Base-by-base conservation (phyloP, 2,329 filamentous ascomycete species). In the Cordyceps farinosa region DNA sequence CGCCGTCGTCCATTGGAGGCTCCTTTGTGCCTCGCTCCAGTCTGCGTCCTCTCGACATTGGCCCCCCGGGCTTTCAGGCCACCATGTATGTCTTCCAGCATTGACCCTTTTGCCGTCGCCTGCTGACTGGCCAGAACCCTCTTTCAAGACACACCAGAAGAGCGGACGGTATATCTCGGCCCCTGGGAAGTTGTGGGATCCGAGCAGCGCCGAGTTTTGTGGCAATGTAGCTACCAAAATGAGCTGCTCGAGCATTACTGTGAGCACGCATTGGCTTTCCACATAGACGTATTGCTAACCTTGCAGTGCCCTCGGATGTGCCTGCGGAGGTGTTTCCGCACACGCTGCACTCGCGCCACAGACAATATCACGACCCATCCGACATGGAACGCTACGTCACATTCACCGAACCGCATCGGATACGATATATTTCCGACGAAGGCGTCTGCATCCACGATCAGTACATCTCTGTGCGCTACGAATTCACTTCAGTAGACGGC, bases 11-110 rank as follows among this genome's bases (percentile, higher is more conserved):
- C 62, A 76, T 71, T 53, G 72, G 71, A 64, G 69, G 66, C 61
- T 74, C 73, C 72, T 61, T 74, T 27, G 62, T 60, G 57, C 56
- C 74, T 65, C 72, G 76, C 67, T 74, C 75, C 64, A 72, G 78
- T 66, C 72, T 81, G 61, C 73, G 74, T 61, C 77, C 80, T 42
- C 76, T 83, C 48, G 81, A 84, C 67, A 75, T 84, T 52, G 81
- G 81, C 4, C 81, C 81, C 59, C 81, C 81, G 40, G 81, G 81
- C 58, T 84, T 80, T 67, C 78, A 82, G 75, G 81, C 81, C 70
- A 83, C 80, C 69, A 82, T 83, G 81, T 83, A 78, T 64, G 69
- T 67, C 9, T 45, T 10, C 30, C 64, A 10, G 27, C 15, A n/a
- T 42, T 42, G 34, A 30, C 10, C 15, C 13, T 40, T 32, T 34